A percentile compares a stretch with the other conserved stretches of the same genome.
phyloP scores from a whole-genome alignment of 805 yeast genomes.

The Nakazawaea anatomiae region DNA sequence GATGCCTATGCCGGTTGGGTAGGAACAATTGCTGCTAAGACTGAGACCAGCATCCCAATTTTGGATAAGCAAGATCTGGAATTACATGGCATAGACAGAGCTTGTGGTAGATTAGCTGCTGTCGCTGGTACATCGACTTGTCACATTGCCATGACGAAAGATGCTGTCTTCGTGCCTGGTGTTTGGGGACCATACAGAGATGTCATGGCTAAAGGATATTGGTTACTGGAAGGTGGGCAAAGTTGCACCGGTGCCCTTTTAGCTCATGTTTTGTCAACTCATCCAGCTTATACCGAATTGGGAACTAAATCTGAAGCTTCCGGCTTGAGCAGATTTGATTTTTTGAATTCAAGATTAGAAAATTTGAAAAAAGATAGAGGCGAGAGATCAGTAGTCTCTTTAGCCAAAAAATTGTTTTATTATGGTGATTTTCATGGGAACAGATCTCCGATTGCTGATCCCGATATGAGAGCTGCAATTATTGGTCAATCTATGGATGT shows the following conservation, averaged over 20 bases:
- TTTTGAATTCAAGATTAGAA: slow-evolving; percentile 71
- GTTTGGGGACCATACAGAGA: slow-evolving; percentile 99
- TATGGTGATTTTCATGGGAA: slow-evolving; percentile 97
- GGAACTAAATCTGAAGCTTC: slow-evolving; percentile 62
- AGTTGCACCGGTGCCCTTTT: slow-evolving; percentile 93
- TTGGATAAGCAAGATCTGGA: slow-evolving; percentile 43
- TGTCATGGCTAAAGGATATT: slow-evolving; percentile 80
- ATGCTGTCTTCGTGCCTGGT: slow-evolving; percentile 87
- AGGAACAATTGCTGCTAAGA: slow-evolving; percentile 93
- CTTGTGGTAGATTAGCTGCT: slow-evolving; percentile 88
- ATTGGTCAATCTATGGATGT: slow-evolving; percentile 92
- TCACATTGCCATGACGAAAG: slow-evolving; percentile 80
- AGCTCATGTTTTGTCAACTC: slow-evolving; percentile 81
- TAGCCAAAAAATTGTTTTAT: slow-evolving; percentile 82
- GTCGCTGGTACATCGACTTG: slow-evolving; percentile 99
- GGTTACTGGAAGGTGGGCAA: slow-evolving; percentile 99
- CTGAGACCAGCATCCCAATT: slow-evolving; percentile 51
- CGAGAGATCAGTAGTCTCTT: slow-evolving; percentile 66
- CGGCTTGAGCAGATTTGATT: slow-evolving; percentile 73
- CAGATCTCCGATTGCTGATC: slow-evolving; percentile 96
- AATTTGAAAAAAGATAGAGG: slow-evolving; percentile 49
- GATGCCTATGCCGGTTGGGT: slow-evolving; percentile 99
- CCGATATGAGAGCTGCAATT: slow-evolving; percentile 85
- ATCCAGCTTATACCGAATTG: slow-evolving; percentile 80
- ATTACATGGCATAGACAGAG: slow-evolving; percentile 43